Percentiles rank a stretch among this genome's conserved stretches.
phyloP scores from a whole-genome alignment of 1,284 basidiomycete genomes.

The Vanrija humicola region DNA sequence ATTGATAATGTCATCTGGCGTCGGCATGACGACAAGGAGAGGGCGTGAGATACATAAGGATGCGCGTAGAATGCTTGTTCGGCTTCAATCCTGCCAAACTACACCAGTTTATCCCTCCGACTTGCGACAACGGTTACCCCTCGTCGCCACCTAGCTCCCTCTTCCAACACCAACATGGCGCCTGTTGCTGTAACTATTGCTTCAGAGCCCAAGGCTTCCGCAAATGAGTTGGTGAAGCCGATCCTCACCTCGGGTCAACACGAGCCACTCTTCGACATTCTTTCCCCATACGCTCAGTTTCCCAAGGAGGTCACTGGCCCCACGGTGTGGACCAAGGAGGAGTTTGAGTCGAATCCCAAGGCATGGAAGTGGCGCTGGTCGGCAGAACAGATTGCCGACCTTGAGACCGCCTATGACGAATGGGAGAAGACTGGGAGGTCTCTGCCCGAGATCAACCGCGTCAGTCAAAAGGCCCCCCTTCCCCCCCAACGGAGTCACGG shows the following conservation, averaged over 20 bases:
- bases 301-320: slow-evolving; percentile 42
- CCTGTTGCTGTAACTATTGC: too few species aligned
- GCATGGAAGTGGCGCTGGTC: slow-evolving; percentile 34
- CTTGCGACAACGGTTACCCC: too few species aligned
- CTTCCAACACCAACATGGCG: too few species aligned
- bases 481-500: not conserved
- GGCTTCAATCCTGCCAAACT: too few species aligned
- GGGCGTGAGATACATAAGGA: too few species aligned
- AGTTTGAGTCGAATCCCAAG: slow-evolving; percentile 22
- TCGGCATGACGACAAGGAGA: too few species aligned
- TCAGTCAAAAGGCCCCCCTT: slow-evolving; percentile 5
- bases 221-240: too few species aligned
- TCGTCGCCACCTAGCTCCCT: too few species aligned
- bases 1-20: too few species aligned
- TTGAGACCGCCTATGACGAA: slow-evolving; percentile 28
- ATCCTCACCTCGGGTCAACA: slow-evolving; percentile 31
- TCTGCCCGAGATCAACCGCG: slow-evolving; percentile 30
- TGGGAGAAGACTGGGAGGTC: slow-evolving; percentile 22
- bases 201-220: too few species aligned
- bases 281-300: slow-evolving; percentile 38
- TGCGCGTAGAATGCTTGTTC: too few species aligned
- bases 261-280: slow-evolving; percentile 20
- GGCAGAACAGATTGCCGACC: slow-evolving; percentile 21
- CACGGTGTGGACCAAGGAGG: slow-evolving; percentile 36
- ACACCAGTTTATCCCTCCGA: too few species aligned